phyloP scores from a whole-genome alignment of 306 rosid species.

The Malus fusca region DNA sequence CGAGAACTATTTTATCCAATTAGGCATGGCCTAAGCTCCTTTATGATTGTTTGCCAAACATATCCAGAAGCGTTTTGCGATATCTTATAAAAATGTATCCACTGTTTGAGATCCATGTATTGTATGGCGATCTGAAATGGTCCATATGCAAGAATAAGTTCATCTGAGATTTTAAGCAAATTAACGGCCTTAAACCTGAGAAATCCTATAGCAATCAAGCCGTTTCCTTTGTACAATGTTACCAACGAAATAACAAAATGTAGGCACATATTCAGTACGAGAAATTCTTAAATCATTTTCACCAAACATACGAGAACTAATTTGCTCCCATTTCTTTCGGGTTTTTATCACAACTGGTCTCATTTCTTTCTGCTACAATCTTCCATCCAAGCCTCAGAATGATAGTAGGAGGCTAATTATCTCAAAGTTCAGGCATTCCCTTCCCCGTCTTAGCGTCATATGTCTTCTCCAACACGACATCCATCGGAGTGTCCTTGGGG shows the following conservation, averaged over 20 bases:
- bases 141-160: not conserved
- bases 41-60: too few species aligned
- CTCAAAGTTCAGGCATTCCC: slow-evolving; percentile 83
- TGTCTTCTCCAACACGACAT: slow-evolving; percentile 66
- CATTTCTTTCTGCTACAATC: not conserved
- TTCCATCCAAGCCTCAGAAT: not conserved
- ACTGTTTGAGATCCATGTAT: not conserved
- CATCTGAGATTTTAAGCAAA: not conserved
- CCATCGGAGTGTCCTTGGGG: slow-evolving; percentile 77
- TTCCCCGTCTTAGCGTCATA: slow-evolving; percentile 72
- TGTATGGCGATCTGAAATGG: too few species aligned
- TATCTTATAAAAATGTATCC: not conserved
- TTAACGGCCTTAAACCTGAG: not conserved
- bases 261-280: not conserved
- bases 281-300: not conserved
- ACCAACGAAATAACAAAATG: not conserved
- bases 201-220: not conserved
- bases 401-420: slow-evolving; percentile 1
- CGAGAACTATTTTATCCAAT: too few species aligned
- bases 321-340: not conserved
- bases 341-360: not conserved
- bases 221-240: not conserved
- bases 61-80: too few species aligned
- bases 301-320: not conserved
- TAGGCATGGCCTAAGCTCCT: too few species aligned